These are phyloP conservation scores for Neltuma alba DNA, from an alignment of 306 rosid species.

Conservation along the genomic window DNA sequence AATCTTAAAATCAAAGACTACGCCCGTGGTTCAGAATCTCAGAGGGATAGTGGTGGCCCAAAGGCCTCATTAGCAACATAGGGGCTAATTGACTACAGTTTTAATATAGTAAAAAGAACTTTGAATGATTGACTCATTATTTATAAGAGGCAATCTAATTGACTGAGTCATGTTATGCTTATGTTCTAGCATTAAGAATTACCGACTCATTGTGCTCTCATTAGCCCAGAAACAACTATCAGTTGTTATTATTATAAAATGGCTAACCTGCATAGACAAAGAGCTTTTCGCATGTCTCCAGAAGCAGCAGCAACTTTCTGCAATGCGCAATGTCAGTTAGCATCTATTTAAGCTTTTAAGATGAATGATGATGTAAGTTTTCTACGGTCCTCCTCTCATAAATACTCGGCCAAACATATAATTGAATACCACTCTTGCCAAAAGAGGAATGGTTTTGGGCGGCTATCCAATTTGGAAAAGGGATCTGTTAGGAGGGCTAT, in stretches of 20 bases:
- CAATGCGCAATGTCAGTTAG: conserved; percentile 31
- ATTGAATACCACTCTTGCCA: not conserved
- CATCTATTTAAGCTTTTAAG: conserved; percentile 20
- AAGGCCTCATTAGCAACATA: not conserved
- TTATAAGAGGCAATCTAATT: not conserved
- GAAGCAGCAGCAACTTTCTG: conserved; percentile 98
- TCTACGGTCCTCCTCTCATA: not conserved
- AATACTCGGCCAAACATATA: not conserved
- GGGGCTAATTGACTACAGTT: not conserved
- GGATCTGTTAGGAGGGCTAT: not conserved
- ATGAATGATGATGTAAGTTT: not conserved
- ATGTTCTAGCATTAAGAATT: not conserved
- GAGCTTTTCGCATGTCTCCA: conserved; percentile 98
- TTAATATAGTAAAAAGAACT: not conserved
- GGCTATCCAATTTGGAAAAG: not conserved
- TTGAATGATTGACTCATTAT: not conserved
- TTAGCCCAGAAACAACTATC: not conserved
- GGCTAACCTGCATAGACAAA: conserved; percentile 78
- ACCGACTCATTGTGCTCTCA: not conserved
- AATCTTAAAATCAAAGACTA: not conserved
- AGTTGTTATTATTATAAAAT: conserved; percentile 9
- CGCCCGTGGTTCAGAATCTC: not conserved
- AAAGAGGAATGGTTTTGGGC: not conserved
- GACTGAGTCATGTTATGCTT: not conserved
- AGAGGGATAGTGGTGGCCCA: not conserved